Percentiles rank a stretch among this genome's conserved stretches.
These are phyloP conservation scores for Grigorovia jiainica DNA, from an alignment of 805 yeast species.

Conservation along the genomic window DNA sequence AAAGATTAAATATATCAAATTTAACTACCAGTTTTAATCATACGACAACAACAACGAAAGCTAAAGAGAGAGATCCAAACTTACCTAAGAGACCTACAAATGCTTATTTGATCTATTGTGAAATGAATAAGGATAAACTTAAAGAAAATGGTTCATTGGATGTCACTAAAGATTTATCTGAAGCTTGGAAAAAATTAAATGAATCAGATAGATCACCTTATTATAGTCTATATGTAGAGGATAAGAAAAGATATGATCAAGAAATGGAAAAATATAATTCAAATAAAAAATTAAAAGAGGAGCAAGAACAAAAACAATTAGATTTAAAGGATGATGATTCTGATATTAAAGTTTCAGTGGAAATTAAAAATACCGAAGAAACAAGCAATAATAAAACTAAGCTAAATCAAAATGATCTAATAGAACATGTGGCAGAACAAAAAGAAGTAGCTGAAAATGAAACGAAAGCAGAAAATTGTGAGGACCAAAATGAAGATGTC, in stretches of 20 bases:
- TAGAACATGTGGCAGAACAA: too few species aligned
- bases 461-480: too few species aligned
- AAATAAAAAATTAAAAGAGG: background rate
- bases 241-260: slow-evolving; percentile 59
- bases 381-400: too few species aligned
- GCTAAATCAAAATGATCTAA: too few species aligned
- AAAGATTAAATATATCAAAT: slow-evolving; percentile 7
- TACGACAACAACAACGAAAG: slow-evolving; percentile 9
- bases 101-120: slow-evolving; percentile 83
- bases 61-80: slow-evolving; percentile 63
- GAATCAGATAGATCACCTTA: slow-evolving; percentile 66
- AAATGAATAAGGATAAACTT: slow-evolving; percentile 67
- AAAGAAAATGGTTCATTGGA: slow-evolving; percentile 53
- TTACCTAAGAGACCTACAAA: slow-evolving; percentile 85
- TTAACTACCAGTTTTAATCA: background rate
- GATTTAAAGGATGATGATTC: slow-evolving; percentile 6
- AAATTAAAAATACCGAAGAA: too few species aligned
- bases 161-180: slow-evolving; percentile 69
- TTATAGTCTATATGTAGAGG: slow-evolving; percentile 67
- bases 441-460: too few species aligned
- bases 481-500: too few species aligned
- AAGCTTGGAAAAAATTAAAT: slow-evolving; percentile 70
- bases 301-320: slow-evolving; percentile 1
- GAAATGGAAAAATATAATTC: slow-evolving; percentile 51
- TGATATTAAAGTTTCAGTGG: too few species aligned